Conservation (phyloP, 108 stramenopile species). For the Ochromonas danica region DNA sequence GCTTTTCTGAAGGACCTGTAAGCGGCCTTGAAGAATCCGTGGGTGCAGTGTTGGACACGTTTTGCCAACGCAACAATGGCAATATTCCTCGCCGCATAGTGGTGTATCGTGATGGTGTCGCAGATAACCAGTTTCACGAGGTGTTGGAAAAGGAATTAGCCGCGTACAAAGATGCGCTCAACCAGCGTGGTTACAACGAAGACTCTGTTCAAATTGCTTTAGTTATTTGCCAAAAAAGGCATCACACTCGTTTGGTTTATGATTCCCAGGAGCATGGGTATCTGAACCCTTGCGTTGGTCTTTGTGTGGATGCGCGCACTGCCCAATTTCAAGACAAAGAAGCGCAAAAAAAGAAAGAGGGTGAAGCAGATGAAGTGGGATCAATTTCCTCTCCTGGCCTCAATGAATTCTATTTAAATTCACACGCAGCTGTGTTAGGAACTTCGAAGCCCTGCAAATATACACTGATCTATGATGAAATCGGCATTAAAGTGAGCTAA, state of each 20-base stretch:
- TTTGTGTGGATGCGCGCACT: slow-evolving; percentile 15
- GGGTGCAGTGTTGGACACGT: not conserved
- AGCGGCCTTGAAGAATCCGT: not conserved
- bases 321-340: no score
- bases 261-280: not conserved
- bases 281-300: slow-evolving; percentile 17
- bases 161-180: not conserved
- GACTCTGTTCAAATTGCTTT: slow-evolving; percentile 3
- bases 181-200: not conserved
- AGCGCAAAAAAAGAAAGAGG: no score
- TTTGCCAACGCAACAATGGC: not conserved
- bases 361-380: no score
- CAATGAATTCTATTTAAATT: slow-evolving; percentile 30
- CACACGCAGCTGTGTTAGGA: slow-evolving; percentile 18
- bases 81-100: not conserved
- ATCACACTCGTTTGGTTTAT: slow-evolving; percentile 32
- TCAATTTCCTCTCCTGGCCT: not conserved
- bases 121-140: slow-evolving; percentile 16
- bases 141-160: slow-evolving; percentile 19
- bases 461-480: slow-evolving; percentile 30
- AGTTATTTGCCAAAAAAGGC: slow-evolving; percentile 28
- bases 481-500: slow-evolving; percentile 29
- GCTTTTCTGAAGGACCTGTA: not conserved
- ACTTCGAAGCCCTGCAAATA: slow-evolving; percentile 36
- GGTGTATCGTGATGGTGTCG: slow-evolving; percentile 32